Evolutionary conservation across 139 green algal genomes (phyloP).

Genomic region (Chlamydomonas schloesseri): DNA sequence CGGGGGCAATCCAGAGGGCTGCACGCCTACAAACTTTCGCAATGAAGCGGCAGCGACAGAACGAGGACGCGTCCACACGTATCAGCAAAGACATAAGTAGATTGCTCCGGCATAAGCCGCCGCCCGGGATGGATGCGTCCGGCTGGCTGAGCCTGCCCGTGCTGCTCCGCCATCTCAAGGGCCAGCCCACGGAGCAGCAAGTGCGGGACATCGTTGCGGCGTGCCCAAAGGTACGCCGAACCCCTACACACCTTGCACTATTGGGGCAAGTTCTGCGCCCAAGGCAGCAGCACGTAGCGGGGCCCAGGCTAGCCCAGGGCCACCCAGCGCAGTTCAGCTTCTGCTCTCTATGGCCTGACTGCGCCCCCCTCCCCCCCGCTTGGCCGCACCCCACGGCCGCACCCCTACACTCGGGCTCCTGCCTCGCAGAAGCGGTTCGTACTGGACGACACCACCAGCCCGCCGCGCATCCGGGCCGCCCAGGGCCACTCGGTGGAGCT

Average conservation of each 20-base stretch:
- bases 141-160: constrained; percentile 58
- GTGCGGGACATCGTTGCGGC: background rate
- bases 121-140: constrained; percentile 58
- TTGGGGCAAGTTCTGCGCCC: too few relatives aligned
- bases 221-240: constrained; percentile 1
- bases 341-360: too few relatives aligned
- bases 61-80: constrained; percentile 1
- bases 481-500: constrained; percentile 71
- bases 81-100: constrained; percentile 62
- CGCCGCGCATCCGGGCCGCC: constrained; percentile 64
- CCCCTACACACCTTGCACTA: background rate
- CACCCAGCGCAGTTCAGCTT: too few relatives aligned
- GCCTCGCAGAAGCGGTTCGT: constrained; percentile 68
- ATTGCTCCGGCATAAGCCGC: constrained; percentile 62
- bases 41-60: constrained; percentile 1
- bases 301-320: too few relatives aligned
- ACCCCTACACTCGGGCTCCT: background rate
- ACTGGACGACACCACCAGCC: constrained; percentile 54
- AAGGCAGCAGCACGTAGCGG: too few relatives aligned
- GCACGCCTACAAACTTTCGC: too few relatives aligned
- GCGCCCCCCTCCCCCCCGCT: too few relatives aligned
- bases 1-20: too few relatives aligned
- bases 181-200: constrained; percentile 38
- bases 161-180: constrained; percentile 50
- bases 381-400: too few relatives aligned